phyloP scores from a whole-genome alignment of 1,139 yeast genomes.

The Yamadazyma sp. region DNA sequence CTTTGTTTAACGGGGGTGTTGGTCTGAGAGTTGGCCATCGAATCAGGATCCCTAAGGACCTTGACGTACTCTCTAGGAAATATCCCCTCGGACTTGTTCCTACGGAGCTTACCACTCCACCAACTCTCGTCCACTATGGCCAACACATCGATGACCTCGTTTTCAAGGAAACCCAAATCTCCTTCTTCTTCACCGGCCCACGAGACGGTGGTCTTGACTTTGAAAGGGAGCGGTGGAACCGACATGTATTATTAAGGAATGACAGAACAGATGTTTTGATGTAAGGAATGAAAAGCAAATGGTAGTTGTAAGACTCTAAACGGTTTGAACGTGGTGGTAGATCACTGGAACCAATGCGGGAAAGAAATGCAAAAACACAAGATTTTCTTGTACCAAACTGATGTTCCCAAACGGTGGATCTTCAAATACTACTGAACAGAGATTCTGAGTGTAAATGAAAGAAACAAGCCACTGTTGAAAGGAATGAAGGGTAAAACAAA shows the following conservation, averaged over 20 bases:
- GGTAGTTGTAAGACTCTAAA: too few species aligned
- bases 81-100: constrained; percentile 81
- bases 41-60: constrained; percentile 34
- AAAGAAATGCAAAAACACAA: too few species aligned
- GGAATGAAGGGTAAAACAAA: neutral
- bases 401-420: too few species aligned
- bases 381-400: too few species aligned
- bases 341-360: too few species aligned
- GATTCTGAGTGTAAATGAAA: too few species aligned
- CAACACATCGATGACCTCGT: constrained; percentile 83
- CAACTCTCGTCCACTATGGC: constrained; percentile 84
- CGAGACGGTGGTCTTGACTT: constrained; percentile 76
- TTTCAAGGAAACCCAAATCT: constrained; percentile 91
- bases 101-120: constrained; percentile 82
- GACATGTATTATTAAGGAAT: constrained; percentile 13
- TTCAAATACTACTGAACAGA: too few species aligned
- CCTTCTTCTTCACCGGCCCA: constrained; percentile 89
- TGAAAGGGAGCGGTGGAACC: constrained; percentile 56
- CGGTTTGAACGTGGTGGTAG: too few species aligned
- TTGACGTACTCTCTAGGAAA: constrained; percentile 91
- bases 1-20: constrained; percentile 16
- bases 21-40: constrained; percentile 14
- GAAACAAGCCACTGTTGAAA: neutral
- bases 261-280: neutral
- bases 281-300: neutral